A percentile compares a stretch with the other conserved stretches of the same genome.
phyloP scores from a whole-genome alignment of 129 eudicot genomes.

The Heracleum sosnowskyi region DNA sequence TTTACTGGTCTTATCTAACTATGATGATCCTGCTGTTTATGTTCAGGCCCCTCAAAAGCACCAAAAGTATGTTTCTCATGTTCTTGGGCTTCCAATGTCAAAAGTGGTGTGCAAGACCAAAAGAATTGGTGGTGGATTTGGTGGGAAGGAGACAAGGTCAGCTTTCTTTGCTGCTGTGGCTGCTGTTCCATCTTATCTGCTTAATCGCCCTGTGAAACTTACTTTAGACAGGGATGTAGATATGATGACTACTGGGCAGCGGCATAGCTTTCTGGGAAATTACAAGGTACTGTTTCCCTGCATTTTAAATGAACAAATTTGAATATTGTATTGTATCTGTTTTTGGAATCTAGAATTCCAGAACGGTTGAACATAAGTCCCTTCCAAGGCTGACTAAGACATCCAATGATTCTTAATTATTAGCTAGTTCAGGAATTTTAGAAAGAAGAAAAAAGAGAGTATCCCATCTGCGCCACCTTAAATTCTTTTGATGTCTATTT shows the following conservation, averaged over 20 bases:
- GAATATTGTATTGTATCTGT: not conserved
- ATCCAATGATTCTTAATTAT: not conserved
- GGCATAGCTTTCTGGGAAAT: conserved; percentile 99
- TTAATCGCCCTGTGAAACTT: conserved; percentile 83
- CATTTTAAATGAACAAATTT: not conserved
- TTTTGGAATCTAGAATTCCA: not conserved
- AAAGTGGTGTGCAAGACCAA: conserved; percentile 96
- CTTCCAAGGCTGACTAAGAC: not conserved
- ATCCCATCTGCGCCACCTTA: not conserved
- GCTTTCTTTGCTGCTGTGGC: conserved; percentile 82
- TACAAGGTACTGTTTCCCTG: conserved; percentile 54
- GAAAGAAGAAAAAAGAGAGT: not conserved
- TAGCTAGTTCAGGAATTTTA: not conserved
- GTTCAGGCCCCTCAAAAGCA: conserved; percentile 93
- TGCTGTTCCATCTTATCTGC: conserved; percentile 68
- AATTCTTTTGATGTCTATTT: not conserved
- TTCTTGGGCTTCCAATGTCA: conserved; percentile 98
- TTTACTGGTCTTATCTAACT: not conserved
- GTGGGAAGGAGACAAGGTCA: conserved; percentile 93
- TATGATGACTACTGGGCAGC: conserved; percentile 82
- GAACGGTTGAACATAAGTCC: not conserved
- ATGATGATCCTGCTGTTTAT: conserved; percentile 2
- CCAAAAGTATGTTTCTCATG: conserved; percentile 84
- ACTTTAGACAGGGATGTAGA: conserved; percentile 86
- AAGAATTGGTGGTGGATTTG: conserved; percentile 98